Evolutionary conservation across 2,329 filamentous ascomycete genomes (phyloP), one percentile per base, ranked within the genome.

Genomic region (Trichoderma gracile): DNA sequence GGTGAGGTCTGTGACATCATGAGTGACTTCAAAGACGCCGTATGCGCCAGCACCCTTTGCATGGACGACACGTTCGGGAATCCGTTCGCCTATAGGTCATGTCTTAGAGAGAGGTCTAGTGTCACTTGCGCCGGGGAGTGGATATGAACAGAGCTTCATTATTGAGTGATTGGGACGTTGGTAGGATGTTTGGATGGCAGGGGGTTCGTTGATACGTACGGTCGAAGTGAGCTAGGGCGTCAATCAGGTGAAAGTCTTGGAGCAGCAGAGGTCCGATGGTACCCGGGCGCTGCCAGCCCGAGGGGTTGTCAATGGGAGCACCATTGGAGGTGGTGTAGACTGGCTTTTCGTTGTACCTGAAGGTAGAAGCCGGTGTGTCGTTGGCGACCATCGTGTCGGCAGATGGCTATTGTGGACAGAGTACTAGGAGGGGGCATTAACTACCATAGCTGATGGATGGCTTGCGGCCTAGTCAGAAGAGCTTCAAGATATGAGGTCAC

Each of bases 221-320:
- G 73, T 80, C 80, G 72, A 84, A 82, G 73, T 83, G 78, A 19
- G 81, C 81, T 53, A 89, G 79, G 40, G 86, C 75, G 68, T 88
- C 87, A 69, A 89, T 85, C 73, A 89, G 75, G 72, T 89, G 86
- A 72, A 87, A 87, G 72, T 88, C 86, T 71, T 88, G 86, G 23
- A 89, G 81, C 66, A 88, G 77, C 45, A 89, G 78, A 67, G 86
- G 86, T 0, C 86, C 85, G 69, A 83, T 83, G 47, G 71, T 66
- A 55, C 85, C 86, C 40, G 84, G 75, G 64, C 86, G 80, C 73
- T 86, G 84, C 72, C 73, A 77, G 50, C 68, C 73, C 66, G 71
- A 67, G 43, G 84, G 82, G 69, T 84, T 79, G 66, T 82, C 79
- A 63, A 86, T 79, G 67, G 85, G 84, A 47, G 79, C 82, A 70